Conservation (phyloP, 345 rosid species). For the Laguncularia racemosa region DNA sequence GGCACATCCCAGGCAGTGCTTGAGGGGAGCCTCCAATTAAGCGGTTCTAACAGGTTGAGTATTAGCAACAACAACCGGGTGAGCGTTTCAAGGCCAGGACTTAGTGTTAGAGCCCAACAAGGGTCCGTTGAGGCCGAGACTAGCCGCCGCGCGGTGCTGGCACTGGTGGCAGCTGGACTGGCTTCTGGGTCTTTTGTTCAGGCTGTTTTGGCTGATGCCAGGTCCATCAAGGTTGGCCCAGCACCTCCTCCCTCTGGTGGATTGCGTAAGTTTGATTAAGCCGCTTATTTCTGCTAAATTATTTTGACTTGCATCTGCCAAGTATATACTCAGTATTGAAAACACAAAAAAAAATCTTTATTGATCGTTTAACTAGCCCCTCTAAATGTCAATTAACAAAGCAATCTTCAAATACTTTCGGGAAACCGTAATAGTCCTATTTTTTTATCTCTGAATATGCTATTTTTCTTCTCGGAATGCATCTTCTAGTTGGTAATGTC, state of each 20-base stretch:
- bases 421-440: too few relatives aligned
- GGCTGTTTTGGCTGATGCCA: slow-evolving; percentile 65
- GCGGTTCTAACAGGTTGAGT: slow-evolving; percentile 45
- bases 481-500: too few relatives aligned
- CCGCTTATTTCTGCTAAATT: neutral
- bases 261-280: slow-evolving; percentile 49
- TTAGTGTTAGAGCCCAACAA: slow-evolving; percentile 57
- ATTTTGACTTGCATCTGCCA: too few relatives aligned
- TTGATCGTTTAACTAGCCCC: too few relatives aligned
- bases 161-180: slow-evolving; percentile 63
- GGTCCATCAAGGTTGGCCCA: slow-evolving; percentile 73
- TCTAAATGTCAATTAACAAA: too few relatives aligned
- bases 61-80: slow-evolving; percentile 16
- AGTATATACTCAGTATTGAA: too few relatives aligned
- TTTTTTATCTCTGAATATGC: too few relatives aligned
- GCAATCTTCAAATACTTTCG: too few relatives aligned
- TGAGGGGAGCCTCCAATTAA: slow-evolving; percentile 58
- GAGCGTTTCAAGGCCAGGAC: slow-evolving; percentile 24
- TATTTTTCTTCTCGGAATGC: too few relatives aligned
- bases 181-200: slow-evolving; percentile 67
- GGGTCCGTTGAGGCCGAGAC: slow-evolving; percentile 45
- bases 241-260: slow-evolving; percentile 96
- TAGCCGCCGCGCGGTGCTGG: slow-evolving; percentile 63
- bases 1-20: slow-evolving; percentile 60
- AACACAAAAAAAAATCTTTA: too few relatives aligned